These are phyloP conservation scores for Zhuliangozyma blackwelliae DNA, from an alignment of 1,139 yeast species.

Conservation along the genomic window DNA sequence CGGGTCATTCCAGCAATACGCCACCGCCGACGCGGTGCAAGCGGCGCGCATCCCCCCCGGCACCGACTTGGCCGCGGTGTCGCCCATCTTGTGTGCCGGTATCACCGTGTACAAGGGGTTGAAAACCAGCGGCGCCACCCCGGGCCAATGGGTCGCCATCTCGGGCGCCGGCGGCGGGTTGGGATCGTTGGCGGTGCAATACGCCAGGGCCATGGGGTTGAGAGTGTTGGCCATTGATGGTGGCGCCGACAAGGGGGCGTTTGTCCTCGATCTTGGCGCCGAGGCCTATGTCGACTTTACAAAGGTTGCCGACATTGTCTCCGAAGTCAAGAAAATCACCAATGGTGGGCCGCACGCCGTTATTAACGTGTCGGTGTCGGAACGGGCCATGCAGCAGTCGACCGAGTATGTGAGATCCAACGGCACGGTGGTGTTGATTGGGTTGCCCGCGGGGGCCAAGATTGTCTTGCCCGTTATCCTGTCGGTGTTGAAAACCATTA, in stretches of 20 bases:
- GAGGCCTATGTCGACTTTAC: slow-evolving; percentile 67
- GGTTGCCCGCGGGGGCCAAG: slow-evolving; percentile 72
- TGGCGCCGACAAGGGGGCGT: slow-evolving; percentile 59
- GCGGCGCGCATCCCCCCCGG: slow-evolving; percentile 34
- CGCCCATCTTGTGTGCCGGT: slow-evolving; percentile 66
- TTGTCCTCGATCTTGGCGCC: slow-evolving; percentile 59
- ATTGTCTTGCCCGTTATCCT: slow-evolving; percentile 58
- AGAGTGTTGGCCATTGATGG: slow-evolving; percentile 76
- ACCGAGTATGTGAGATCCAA: slow-evolving; percentile 65
- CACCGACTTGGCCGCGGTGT: slow-evolving; percentile 30
- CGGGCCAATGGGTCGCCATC: slow-evolving; percentile 79
- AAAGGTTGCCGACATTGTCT: slow-evolving; percentile 29
- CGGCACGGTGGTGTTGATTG: slow-evolving; percentile 79
- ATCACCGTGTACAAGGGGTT: slow-evolving; percentile 81
- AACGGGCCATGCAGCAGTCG: slow-evolving; percentile 65
- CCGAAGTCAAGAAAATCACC: slow-evolving; percentile 23
- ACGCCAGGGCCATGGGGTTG: slow-evolving; percentile 79
- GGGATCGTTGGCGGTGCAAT: slow-evolving; percentile 77
- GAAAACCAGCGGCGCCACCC: slow-evolving; percentile 58
- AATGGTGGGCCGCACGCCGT: slow-evolving; percentile 65
- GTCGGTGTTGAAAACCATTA: slow-evolving; percentile 61
- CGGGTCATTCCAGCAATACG: slow-evolving; percentile 82
- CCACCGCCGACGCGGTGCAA: slow-evolving; percentile 53
- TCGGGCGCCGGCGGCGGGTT: slow-evolving; percentile 87
- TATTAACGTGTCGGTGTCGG: slow-evolving; percentile 76